These are phyloP conservation scores for Chaetomium cochliodes DNA, from an alignment of 495 filamentous ascomycete species.

Conservation along the genomic window DNA sequence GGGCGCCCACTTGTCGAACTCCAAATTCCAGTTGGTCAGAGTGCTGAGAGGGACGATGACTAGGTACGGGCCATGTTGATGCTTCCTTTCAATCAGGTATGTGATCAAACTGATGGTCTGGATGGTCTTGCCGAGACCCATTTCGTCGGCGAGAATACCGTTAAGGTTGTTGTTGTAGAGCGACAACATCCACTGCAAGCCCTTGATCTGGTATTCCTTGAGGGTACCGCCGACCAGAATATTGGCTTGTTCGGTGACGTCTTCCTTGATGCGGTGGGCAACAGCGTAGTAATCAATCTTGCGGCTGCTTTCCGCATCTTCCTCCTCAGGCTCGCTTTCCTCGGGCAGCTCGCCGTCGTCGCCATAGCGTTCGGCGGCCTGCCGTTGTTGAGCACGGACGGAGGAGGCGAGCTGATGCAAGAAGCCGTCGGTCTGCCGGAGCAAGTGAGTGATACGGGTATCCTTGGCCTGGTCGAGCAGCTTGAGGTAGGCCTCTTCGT, in stretches of 20 bases:
- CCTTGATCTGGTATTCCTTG: constrained; percentile 98
- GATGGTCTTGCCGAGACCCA: constrained; percentile 99
- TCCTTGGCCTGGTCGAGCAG: constrained; percentile 97
- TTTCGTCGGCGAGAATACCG: constrained; percentile 97
- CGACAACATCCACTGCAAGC: constrained; percentile 98
- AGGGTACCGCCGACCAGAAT: constrained; percentile 88
- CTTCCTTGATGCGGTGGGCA: constrained; percentile 91
- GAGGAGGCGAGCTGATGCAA: constrained; percentile 90
- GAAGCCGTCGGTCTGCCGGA: constrained; percentile 95
- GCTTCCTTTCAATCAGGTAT: constrained; percentile 92
- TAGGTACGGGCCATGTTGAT: constrained; percentile 88
- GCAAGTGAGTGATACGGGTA: constrained; percentile 94
- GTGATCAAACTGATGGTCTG: constrained; percentile 98
- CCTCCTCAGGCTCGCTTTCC: constrained; percentile 61
- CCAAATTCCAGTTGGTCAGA: constrained; percentile 95
- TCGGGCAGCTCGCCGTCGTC: constrained; percentile 59
- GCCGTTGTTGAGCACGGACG: constrained; percentile 87
- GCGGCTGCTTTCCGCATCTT: constrained; percentile 65
- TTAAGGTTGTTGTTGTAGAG: constrained; percentile 99
- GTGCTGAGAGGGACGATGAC: constrained; percentile 97
- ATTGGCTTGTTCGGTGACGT: constrained; percentile 72
- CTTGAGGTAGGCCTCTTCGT: constrained; percentile 97
- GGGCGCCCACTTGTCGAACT: constrained; percentile 99
- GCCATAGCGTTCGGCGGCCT: constrained; percentile 73
- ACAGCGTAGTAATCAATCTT: constrained; percentile 98